Evolutionary conservation across 306 rosid species (phyloP).

Genomic region (Cicer arietinum): DNA sequence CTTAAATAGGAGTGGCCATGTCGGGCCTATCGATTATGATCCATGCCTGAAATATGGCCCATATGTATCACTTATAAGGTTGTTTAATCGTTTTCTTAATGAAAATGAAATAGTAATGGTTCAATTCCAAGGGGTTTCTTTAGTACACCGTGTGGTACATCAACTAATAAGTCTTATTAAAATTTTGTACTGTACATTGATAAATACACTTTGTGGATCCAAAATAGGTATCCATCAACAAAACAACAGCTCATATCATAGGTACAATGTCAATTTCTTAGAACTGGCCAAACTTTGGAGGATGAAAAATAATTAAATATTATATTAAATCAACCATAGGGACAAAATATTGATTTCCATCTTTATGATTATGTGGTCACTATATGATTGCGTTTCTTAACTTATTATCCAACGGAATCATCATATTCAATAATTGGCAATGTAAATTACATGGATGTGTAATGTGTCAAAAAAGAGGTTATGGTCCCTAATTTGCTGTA

Average conservation of each 20-base stretch:
- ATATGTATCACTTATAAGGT: conserved; percentile 41
- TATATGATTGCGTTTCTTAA: conserved; percentile 10
- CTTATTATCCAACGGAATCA: background rate
- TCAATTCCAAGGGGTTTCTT: conserved; percentile 3
- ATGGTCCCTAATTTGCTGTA: no score
- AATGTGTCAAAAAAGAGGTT: no score
- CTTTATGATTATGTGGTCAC: background rate
- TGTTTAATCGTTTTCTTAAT: conserved; percentile 36
- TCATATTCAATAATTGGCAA: conserved; percentile 29
- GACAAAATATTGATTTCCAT: conserved; percentile 1
- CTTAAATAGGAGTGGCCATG: conserved; percentile 29
- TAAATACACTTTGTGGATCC: conserved; percentile 40
- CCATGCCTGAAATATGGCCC: conserved; percentile 40
- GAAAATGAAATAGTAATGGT: conserved; percentile 36
- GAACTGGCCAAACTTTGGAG: background rate
- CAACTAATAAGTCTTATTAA: conserved; percentile 10
- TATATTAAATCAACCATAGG: background rate
- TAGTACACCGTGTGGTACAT: background rate
- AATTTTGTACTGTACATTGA: background rate
- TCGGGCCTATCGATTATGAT: conserved; percentile 30
- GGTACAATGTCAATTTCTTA: conserved; percentile 51
- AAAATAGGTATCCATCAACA: conserved; percentile 44
- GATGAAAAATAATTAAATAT: conserved; percentile 22
- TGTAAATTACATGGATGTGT: background rate
- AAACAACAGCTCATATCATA: conserved; percentile 53